Percentiles rank a stretch among this genome's conserved stretches.
These are phyloP conservation scores for Actinidia polygama DNA, from an alignment of 179 eudicot genomes.

Conservation along the genomic window DNA sequence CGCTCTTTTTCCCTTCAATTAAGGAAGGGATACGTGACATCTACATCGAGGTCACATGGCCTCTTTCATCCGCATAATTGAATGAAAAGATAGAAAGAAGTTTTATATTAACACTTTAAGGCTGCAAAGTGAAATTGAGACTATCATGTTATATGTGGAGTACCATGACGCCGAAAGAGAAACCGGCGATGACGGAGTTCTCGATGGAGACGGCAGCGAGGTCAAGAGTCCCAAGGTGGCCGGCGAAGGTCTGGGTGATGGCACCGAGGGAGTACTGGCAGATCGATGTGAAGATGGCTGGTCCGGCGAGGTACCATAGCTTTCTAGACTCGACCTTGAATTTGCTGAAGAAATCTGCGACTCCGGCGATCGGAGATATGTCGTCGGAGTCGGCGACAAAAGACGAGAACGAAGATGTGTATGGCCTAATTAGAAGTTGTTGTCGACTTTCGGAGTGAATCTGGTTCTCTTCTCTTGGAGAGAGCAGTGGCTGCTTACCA, in stretches of 20 bases:
- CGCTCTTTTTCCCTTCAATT: no score
- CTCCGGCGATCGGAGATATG: constrained; percentile 35
- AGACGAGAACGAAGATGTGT: constrained; percentile 27
- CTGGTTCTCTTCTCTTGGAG: background rate
- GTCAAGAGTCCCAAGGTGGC: constrained; percentile 61
- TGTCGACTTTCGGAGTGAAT: background rate
- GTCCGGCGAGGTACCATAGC: constrained; percentile 65
- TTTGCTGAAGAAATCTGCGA: constrained; percentile 31
- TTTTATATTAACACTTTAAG: no score
- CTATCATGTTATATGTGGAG: background rate
- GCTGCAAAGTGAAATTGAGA: no score
- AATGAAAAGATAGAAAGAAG: no score
- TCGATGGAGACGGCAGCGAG: constrained; percentile 68
- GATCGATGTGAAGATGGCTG: constrained; percentile 56
- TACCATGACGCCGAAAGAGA: constrained; percentile 71
- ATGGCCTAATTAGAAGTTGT: background rate
- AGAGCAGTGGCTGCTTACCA: constrained; percentile 1
- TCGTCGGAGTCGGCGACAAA: constrained; percentile 36
- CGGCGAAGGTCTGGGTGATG: constrained; percentile 62
- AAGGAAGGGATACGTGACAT: no score
- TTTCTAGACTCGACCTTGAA: constrained; percentile 46
- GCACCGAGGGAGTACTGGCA: constrained; percentile 74
- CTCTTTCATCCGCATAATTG: no score
- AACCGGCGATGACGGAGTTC: constrained; percentile 61
- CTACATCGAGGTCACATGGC: no score